These are phyloP conservation scores for Chalaropsis ovoidea DNA, from an alignment of 2,329 filamentous ascomycete genomes.

Conservation along the genomic window DNA sequence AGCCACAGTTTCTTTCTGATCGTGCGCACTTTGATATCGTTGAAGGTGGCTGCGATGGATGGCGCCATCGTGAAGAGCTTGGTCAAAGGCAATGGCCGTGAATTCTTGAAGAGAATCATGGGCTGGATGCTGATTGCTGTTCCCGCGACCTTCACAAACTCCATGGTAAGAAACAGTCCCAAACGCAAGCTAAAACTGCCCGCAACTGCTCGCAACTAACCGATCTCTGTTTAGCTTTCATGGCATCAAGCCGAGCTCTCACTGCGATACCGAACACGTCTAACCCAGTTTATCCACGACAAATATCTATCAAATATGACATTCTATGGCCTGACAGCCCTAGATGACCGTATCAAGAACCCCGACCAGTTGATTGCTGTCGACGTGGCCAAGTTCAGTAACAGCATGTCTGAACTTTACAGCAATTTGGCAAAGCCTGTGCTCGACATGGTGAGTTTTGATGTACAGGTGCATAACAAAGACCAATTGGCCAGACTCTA, in stretches of 20 bases:
- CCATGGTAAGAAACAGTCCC: constrained; percentile 56
- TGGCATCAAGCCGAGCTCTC: constrained; percentile 95
- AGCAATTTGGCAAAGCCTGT: constrained; percentile 92
- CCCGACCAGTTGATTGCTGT: constrained; percentile 95
- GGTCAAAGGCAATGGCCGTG: constrained; percentile 80
- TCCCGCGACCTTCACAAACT: constrained; percentile 95
- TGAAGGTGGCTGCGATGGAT: constrained; percentile 94
- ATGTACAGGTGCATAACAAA: background rate
- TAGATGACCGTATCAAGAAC: constrained; percentile 97
- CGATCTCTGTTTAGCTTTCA: constrained; percentile 54
- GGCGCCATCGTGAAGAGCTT: constrained; percentile 84
- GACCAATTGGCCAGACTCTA: constrained; percentile 28
- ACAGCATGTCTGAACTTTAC: constrained; percentile 87
- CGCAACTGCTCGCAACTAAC: background rate
- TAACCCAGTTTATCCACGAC: constrained; percentile 92
- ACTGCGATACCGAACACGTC: constrained; percentile 78
- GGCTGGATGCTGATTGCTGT: constrained; percentile 99
- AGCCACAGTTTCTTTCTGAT: constrained; percentile 93
- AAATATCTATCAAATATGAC: constrained; percentile 96
- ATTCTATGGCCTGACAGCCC: constrained; percentile 88
- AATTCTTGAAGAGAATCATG: constrained; percentile 76
- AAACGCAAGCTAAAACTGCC: background rate
- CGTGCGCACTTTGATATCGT: constrained; percentile 76
- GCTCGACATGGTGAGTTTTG: constrained; percentile 64
- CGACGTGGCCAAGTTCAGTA: constrained; percentile 92